Percentiles rank a stretch among this genome's conserved stretches.
These are phyloP conservation scores for Priceomyces haplophilus DNA, from an alignment of 805 yeast genomes.

Conservation along the genomic window DNA sequence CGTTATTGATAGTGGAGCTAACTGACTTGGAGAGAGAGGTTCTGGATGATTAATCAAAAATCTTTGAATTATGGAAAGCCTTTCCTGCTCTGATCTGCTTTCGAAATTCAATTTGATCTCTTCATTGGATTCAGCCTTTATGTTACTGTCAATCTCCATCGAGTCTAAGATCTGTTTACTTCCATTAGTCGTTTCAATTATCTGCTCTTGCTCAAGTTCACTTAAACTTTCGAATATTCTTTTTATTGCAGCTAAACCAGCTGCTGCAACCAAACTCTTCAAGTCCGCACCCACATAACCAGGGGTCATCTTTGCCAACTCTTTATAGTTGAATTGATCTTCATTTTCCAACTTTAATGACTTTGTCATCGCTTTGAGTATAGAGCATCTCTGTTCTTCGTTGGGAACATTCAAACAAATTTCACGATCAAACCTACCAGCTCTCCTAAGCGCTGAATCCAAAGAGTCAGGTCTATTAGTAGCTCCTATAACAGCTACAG, in stretches of 20 bases:
- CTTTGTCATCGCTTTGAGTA: conserved; percentile 69
- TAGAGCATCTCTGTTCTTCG: conserved; percentile 74
- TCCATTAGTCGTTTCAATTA: conserved; percentile 9
- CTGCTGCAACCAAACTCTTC: conserved; percentile 89
- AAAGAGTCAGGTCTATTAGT: conserved; percentile 95
- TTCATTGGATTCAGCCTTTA: conserved; percentile 6
- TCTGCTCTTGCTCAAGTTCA: conserved; percentile 39
- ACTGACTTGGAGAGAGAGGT: conserved; percentile 72
- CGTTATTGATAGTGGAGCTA: conserved; percentile 70
- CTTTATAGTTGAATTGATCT: conserved; percentile 57
- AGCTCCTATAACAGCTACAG: conserved; percentile 93
- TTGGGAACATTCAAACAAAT: conserved; percentile 93
- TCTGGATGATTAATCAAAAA: conserved; percentile 74
- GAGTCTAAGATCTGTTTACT: conserved; percentile 14
- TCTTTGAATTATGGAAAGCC: conserved; percentile 62
- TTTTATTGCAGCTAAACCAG: conserved; percentile 91
- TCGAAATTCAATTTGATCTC: conserved; percentile 19
- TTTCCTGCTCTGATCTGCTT: conserved; percentile 31
- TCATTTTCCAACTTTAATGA: conserved; percentile 62
- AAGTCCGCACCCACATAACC: conserved; percentile 98
- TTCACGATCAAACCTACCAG: conserved; percentile 95
- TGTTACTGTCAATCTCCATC: conserved; percentile 32
- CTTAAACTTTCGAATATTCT: conserved; percentile 71
- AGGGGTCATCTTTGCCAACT: conserved; percentile 88
- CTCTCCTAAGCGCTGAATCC: conserved; percentile 92